Conservation (phyloP, 129 eudicot genomes). For the Flaveria bidentis region DNA sequence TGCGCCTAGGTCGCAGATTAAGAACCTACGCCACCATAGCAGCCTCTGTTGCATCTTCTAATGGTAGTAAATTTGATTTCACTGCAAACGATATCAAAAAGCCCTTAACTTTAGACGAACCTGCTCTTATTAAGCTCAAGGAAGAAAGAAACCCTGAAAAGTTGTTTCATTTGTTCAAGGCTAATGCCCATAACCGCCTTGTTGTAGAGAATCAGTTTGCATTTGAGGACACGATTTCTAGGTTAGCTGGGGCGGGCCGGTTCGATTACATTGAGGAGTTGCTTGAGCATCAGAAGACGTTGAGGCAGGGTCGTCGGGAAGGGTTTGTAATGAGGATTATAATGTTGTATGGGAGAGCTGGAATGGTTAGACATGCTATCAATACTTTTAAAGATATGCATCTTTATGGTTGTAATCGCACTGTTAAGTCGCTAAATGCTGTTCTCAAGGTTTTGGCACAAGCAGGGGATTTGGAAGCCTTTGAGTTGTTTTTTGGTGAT, state of each 20-base stretch:
- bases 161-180: constrained; percentile 62
- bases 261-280: constrained; percentile 72
- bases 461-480: constrained; percentile 48
- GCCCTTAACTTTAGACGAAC: constrained; percentile 43
- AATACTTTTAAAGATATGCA: constrained; percentile 72
- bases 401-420: constrained; percentile 59
- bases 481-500: constrained; percentile 52
- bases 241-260: constrained; percentile 77
- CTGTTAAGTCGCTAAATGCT: constrained; percentile 77
- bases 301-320: constrained; percentile 79
- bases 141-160: constrained; percentile 73
- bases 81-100: constrained; percentile 35
- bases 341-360: constrained; percentile 80
- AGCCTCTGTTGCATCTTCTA: constrained; percentile 15
- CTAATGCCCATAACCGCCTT: constrained; percentile 58
- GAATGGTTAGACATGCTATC: constrained; percentile 70
- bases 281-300: constrained; percentile 78
- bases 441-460: constrained; percentile 62
- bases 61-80: constrained; percentile 11
- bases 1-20: constrained; percentile 38
- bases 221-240: constrained; percentile 64
- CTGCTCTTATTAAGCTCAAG: constrained; percentile 62
- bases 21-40: constrained; percentile 23
- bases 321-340: constrained; percentile 80
- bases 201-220: constrained; percentile 70